Percentiles rank a stretch among this genome's conserved stretches.
phyloP scores from a whole-genome alignment of 1,284 basidiomycete species.

The Sanghuangporus sanghuang region DNA sequence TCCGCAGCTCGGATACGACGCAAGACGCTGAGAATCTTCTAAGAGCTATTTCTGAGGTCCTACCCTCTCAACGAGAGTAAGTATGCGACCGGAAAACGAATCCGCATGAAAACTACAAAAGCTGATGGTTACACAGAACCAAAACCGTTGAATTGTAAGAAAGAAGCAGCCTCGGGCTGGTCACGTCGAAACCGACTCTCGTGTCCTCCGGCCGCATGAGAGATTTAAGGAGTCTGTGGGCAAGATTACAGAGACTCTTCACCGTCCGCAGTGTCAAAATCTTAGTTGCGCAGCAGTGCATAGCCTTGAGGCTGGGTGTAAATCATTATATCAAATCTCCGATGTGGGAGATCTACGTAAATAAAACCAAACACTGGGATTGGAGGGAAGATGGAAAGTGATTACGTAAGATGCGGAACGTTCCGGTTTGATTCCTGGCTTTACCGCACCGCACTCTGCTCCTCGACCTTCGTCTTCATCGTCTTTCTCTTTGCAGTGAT shows the following conservation, averaged over 20 bases:
- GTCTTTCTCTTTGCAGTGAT: background rate
- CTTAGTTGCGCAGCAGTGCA: conserved; percentile 1
- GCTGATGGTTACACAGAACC: background rate
- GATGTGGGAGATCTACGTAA: background rate
- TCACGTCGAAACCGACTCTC: background rate
- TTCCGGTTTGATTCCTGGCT: background rate
- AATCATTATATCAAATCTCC: background rate
- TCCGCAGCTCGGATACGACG: background rate
- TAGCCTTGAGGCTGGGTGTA: background rate
- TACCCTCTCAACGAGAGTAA: background rate
- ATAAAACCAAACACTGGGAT: background rate
- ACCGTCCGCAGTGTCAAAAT: background rate
- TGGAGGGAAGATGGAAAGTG: background rate
- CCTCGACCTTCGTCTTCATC: background rate
- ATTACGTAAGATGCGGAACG: background rate
- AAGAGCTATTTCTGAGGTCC: background rate
- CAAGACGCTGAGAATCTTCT: background rate
- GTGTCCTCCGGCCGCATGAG: no score
- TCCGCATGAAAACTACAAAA: background rate
- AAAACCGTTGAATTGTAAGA: background rate
- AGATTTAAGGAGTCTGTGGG: background rate
- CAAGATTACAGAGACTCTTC: background rate
- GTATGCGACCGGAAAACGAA: background rate
- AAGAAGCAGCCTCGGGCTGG: background rate
- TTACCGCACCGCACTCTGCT: background rate